phyloP scores from a whole-genome alignment of 192 early-diverging fungal genomes.

The Piromyces finnis region DNA sequence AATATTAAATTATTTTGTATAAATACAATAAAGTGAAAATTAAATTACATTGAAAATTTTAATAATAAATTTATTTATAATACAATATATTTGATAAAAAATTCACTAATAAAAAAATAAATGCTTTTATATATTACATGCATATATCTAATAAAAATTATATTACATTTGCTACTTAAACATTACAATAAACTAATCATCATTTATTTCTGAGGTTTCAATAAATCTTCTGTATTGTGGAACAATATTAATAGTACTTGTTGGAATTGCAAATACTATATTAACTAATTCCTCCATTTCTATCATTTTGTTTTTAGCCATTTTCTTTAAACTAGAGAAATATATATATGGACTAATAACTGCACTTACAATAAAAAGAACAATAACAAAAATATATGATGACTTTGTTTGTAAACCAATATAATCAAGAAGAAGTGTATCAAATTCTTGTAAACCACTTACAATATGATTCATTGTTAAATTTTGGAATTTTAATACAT shows the following conservation, averaged over 20 bases:
- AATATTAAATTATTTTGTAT: too few species aligned
- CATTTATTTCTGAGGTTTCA: background rate
- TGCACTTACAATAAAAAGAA: background rate
- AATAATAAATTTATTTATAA: too few species aligned
- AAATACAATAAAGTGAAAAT: too few species aligned
- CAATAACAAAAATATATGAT: background rate
- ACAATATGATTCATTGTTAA: background rate
- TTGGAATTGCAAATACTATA: background rate
- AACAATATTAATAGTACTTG: background rate
- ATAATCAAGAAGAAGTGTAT: background rate
- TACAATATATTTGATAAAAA: too few species aligned
- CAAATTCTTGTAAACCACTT: background rate
- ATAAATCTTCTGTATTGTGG: background rate
- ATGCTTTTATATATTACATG: too few species aligned
- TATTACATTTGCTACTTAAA: too few species aligned
- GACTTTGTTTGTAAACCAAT: background rate
- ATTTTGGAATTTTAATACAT: background rate
- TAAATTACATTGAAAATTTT: too few species aligned
- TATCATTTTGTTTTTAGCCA: background rate
- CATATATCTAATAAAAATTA: too few species aligned
- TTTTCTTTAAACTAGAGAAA: background rate
- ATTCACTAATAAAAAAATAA: too few species aligned
- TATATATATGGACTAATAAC: background rate
- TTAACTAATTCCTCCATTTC: background rate
- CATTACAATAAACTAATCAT: too few species aligned